Evolutionary conservation across 2,329 filamentous ascomycete genomes (phyloP), one percentile per base, ranked within the genome.

Genomic region (Chrysoporthe puriensis): DNA sequence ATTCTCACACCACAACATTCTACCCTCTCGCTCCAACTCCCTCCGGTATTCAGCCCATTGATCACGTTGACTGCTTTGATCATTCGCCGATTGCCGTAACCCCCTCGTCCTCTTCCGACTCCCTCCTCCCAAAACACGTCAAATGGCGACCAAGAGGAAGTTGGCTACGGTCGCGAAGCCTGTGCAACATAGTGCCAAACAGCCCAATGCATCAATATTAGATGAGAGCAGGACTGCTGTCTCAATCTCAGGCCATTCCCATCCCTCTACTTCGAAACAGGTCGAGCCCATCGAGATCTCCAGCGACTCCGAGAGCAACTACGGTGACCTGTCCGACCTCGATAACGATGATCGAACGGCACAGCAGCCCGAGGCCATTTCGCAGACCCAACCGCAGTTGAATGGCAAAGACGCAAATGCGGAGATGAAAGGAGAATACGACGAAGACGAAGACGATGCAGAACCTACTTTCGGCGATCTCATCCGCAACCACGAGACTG

Each of bases 391-490:
- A 48, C 52, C 43, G 59, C 46, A 63, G 56, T 32, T n/a, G 34
- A 66, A 66, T 14, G 64, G 64, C 21, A 32, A 13, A 21, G 52
- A 67, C 21, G 65, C 50, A 18, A 63, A 68, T 36, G 44, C 58
- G 21, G 64, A 69, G 60, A 69, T 71, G 69, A 44, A 76, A 50
- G 76, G 74, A 54, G 79, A 78, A 59, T 66, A 69, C 43, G 82
- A 82, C 44, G 84, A 86, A 67, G 81, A 80, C 57, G 83, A 87
- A 66, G 63, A 62, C 8, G 80, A 79, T 6, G 79, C 81, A 21
- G 82, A 80, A 42, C 91, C 93, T 3, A 92, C 93, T 0, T 97
- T 98, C 77, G 95, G 94, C 73, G 95, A 98, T 76, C 87, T 96
- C 58, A 84, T 97, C 54, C 90, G 89, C 72, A 88, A 89, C 66